Percentiles rank a stretch among this genome's conserved stretches.
Conservation (phyloP, 2,329 filamentous ascomycete genomes). For the Arthrobotrys megalospora region DNA sequence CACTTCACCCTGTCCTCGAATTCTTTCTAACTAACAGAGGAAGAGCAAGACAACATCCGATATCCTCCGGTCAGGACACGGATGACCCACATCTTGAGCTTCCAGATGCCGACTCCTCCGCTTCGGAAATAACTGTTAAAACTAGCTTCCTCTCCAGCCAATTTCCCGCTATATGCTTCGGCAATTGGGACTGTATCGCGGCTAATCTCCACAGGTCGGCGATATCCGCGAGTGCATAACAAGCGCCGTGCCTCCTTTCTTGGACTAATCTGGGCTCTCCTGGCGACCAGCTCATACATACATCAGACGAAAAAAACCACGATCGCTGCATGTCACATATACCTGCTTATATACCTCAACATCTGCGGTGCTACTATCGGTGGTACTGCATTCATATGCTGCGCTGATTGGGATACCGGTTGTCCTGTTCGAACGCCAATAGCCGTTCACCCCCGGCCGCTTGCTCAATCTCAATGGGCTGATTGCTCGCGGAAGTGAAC, state of each 20-base stretch:
- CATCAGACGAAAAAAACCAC: slow-evolving; percentile 57
- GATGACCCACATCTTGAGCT: slow-evolving; percentile 7
- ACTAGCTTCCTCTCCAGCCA: slow-evolving; percentile 4
- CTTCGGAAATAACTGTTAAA: neutral
- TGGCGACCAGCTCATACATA: slow-evolving; percentile 56
- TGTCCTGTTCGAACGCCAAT: slow-evolving; percentile 38
- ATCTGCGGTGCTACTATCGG: slow-evolving; percentile 19
- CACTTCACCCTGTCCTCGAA: neutral
- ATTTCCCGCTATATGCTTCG: slow-evolving; percentile 10
- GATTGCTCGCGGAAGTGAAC: slow-evolving; percentile 54
- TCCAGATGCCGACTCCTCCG: slow-evolving; percentile 10
- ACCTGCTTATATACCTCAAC: slow-evolving; percentile 21
- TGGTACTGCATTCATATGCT: slow-evolving; percentile 26
- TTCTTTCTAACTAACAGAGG: neutral
- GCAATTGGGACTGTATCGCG: slow-evolving; percentile 41
- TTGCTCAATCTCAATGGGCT: slow-evolving; percentile 56
- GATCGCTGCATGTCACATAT: slow-evolving; percentile 34
- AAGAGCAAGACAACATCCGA: neutral
- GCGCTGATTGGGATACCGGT: slow-evolving; percentile 51
- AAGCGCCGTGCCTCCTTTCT: slow-evolving; percentile 60
- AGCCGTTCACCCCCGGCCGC: slow-evolving; percentile 48
- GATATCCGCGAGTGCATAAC: slow-evolving; percentile 55
- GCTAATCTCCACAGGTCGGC: slow-evolving; percentile 51
- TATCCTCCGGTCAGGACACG: slow-evolving; percentile 22
- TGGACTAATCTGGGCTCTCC: slow-evolving; percentile 42